Evolutionary conservation across 257 asterid species (phyloP), one percentile per base, ranked within the genome.

Genomic region (Hygrophila difformis): DNA sequence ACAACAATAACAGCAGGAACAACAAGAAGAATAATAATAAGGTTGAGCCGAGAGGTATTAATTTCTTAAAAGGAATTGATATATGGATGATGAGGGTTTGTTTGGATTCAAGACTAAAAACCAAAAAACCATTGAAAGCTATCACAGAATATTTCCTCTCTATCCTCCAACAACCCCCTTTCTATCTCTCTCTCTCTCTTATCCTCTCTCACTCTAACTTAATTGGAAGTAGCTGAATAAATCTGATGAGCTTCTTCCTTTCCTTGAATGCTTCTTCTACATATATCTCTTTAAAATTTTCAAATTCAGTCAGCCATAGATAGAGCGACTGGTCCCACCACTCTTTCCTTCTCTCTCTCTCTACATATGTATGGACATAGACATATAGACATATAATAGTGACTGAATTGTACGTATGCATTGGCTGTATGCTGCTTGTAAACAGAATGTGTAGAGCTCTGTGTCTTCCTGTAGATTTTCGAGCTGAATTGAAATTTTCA

Each of bases 401-500:
- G 3, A 7, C 14, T 44, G 26, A 19, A 22, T 35, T 63, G 55
- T 60, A 57, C 40, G 49, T 65, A 63, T 63, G 55, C 24, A 53
- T 78, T 74, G 87, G 77, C 75, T 19, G 73, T 68, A 52, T 68
- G 75, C 75, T 78, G 82, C 66, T 74, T 71, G 80, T 62, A 57
- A 56, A 47, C 40, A 67, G 83, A 77, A 73, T 73, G 72, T 66
- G 70, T 63, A 76, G 81, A 65, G 77, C 70, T 56, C 48, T 63
- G 81, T 67, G 79, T 71, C 66, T 15, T 57, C 72, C 66, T 59
- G 68, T 54, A 33, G 13, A 43, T 49, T 67, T 62, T 53, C 62
- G 43, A n/a, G n/a, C n/a, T n/a, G n/a, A n/a, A n/a, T n/a, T n/a
- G n/a, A n/a, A n/a, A n/a, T n/a, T n/a, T n/a, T n/a, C n/a, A n/a